Evolutionary conservation across 2,329 filamentous ascomycete species (phyloP).

Genomic region (Xenosphaeropsis pyriputrescens): DNA sequence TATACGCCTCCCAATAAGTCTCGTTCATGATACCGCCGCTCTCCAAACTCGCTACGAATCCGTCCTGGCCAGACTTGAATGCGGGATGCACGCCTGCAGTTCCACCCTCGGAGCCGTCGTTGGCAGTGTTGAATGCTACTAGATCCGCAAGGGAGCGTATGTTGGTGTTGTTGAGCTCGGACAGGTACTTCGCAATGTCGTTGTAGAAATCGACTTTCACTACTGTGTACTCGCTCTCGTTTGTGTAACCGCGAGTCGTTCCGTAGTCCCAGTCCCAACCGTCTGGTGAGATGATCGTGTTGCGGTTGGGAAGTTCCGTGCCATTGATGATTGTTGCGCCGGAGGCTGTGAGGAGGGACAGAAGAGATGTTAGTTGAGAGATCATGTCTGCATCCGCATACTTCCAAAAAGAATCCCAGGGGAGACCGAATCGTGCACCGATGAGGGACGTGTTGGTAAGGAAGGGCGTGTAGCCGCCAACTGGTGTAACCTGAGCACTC

Average conservation of each 20-base stretch:
- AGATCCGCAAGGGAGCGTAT: conserved; percentile 45
- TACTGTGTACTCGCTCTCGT: conserved; percentile 60
- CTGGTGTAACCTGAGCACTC: conserved; percentile 34
- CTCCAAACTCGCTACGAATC: conserved; percentile 46
- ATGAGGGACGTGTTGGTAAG: conserved; percentile 22
- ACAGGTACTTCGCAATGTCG: conserved; percentile 25
- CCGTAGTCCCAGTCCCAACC: conserved; percentile 63
- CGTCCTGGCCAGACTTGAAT: conserved; percentile 57
- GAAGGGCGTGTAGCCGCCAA: conserved; percentile 33
- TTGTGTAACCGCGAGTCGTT: conserved; percentile 42
- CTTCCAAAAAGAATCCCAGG: conserved; percentile 55
- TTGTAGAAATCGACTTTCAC: conserved; percentile 58
- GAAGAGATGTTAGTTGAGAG: conserved; percentile 28
- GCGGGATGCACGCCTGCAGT: conserved; percentile 44
- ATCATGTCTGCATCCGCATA: conserved; percentile 39
- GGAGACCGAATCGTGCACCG: conserved; percentile 50
- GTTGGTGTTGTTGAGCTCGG: conserved; percentile 40
- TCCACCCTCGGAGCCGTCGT: conserved; percentile 54
- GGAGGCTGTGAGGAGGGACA: conserved; percentile 35
- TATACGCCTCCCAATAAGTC: conserved; percentile 52
- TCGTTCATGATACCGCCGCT: conserved; percentile 46
- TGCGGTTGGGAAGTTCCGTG: conserved; percentile 47
- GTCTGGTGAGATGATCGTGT: conserved; percentile 42
- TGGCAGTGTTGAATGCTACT: conserved; percentile 47
- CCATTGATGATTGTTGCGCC: conserved; percentile 53